These are phyloP conservation scores for Eremochloa ophiuroides DNA, from an alignment of 176 grass and related monocot species.

Conservation along the genomic window DNA sequence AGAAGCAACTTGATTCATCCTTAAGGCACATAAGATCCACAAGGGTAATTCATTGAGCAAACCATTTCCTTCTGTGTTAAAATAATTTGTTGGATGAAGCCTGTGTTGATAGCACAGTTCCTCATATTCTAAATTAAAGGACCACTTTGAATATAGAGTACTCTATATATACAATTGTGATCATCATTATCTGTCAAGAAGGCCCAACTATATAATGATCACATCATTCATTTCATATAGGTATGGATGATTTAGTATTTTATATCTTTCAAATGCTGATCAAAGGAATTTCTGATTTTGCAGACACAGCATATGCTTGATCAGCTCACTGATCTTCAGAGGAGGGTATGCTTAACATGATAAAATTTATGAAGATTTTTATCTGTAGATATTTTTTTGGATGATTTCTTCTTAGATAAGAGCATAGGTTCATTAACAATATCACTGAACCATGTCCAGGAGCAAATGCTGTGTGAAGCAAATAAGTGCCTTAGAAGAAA, in stretches of 20 bases:
- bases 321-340: constrained; percentile 72
- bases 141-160: neutral
- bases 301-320: constrained; percentile 87
- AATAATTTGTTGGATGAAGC: neutral
- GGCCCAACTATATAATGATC: too few species aligned
- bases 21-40: constrained; percentile 94
- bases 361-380: neutral
- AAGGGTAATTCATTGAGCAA: constrained; percentile 44
- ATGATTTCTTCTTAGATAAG: neutral
- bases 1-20: constrained; percentile 86
- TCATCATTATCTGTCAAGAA: too few species aligned
- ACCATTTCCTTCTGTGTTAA: neutral
- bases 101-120: neutral
- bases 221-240: neutral
- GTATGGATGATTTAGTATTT: neutral
- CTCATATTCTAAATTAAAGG: neutral
- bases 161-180: neutral
- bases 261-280: neutral
- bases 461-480: constrained; percentile 71
- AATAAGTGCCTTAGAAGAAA: constrained; percentile 81
- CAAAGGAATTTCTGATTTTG: neutral
- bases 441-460: constrained; percentile 38
- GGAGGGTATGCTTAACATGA: constrained; percentile 45
- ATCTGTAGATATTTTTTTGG: neutral
- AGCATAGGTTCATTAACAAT: neutral